Evolutionary conservation across 2,329 filamentous ascomycete genomes (phyloP).

Genomic region (Neofusicoccum sp.): DNA sequence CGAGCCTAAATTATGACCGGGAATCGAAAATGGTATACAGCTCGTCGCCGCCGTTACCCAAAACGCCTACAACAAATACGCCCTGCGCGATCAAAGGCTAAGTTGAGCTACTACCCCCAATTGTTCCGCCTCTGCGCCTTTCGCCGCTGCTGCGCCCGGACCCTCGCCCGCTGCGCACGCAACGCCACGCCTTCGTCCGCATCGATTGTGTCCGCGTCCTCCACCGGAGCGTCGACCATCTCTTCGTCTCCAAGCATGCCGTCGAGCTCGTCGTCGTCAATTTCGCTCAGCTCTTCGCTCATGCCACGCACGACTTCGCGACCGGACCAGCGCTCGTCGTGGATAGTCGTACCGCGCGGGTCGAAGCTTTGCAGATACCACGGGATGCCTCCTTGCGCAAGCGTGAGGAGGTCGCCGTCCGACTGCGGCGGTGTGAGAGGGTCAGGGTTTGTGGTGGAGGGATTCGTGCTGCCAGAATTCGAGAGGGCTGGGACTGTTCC

Average conservation of each 20-base stretch:
- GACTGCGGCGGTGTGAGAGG: conserved; percentile 70
- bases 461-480: conserved; percentile 37
- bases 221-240: conserved; percentile 25
- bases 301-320: conserved; percentile 71
- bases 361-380: conserved; percentile 88
- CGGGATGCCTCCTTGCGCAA: conserved; percentile 68
- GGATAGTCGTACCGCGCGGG: conserved; percentile 75
- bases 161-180: conserved; percentile 28
- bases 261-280: conserved; percentile 87
- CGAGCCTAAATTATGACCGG: conserved; percentile 11
- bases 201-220: conserved; percentile 28
- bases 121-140: conserved; percentile 29
- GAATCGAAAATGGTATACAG: conserved; percentile 23
- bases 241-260: conserved; percentile 48
- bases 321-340: conserved; percentile 72
- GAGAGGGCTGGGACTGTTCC: conserved; percentile 27
- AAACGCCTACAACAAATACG: not conserved
- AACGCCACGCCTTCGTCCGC: conserved; percentile 25
- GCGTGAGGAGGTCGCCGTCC: conserved; percentile 52
- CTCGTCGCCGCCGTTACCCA: conserved; percentile 11
- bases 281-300: conserved; percentile 86
- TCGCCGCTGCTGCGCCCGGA: conserved; percentile 33
- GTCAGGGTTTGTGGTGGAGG: conserved; percentile 44
- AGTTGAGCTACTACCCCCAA: not conserved
- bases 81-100: conserved; percentile 1